phyloP scores from a whole-genome alignment of 306 rosid genomes.

The Astragalus membranaceus region DNA sequence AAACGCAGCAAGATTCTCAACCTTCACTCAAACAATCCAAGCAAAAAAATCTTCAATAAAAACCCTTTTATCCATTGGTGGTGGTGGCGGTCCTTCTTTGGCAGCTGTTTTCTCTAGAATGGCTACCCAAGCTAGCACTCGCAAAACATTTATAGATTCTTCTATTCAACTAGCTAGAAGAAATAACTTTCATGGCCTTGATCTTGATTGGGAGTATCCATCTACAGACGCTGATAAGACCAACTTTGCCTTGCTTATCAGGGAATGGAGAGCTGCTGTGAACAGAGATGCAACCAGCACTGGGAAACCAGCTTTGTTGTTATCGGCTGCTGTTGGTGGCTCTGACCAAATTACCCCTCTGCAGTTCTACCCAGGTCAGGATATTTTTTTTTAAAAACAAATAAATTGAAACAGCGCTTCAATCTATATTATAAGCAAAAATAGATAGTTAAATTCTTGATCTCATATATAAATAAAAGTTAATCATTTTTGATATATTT shows the following conservation, averaged over 20 bases:
- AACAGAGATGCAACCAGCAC: slow-evolving; percentile 18
- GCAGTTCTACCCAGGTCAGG: slow-evolving; percentile 13
- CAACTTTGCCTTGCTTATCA: slow-evolving; percentile 32
- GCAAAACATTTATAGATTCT: slow-evolving; percentile 49
- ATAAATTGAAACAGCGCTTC: no score
- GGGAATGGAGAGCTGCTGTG: slow-evolving; percentile 35
- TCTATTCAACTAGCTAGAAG: slow-evolving; percentile 34
- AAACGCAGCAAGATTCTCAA: slow-evolving; percentile 20
- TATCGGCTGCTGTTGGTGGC: slow-evolving; percentile 35
- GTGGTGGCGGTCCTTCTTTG: background rate
- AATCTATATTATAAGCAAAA: no score
- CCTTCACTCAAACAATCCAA: slow-evolving; percentile 24
- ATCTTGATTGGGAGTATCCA: slow-evolving; percentile 42
- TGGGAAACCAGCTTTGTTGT: background rate
- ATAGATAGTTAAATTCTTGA: no score
- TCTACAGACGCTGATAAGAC: slow-evolving; percentile 3
- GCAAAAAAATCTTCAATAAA: slow-evolving; percentile 33
- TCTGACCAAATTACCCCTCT: slow-evolving; percentile 17
- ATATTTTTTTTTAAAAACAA: background rate
- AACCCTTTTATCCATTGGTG: slow-evolving; percentile 40
- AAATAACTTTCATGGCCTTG: slow-evolving; percentile 41
- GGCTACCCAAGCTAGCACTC: slow-evolving; percentile 2
- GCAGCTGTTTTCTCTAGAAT: slow-evolving; percentile 5
- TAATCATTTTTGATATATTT: no score
- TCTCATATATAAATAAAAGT: no score